Conservation (phyloP, 331 rosid species). For the Acacia concinna region DNA sequence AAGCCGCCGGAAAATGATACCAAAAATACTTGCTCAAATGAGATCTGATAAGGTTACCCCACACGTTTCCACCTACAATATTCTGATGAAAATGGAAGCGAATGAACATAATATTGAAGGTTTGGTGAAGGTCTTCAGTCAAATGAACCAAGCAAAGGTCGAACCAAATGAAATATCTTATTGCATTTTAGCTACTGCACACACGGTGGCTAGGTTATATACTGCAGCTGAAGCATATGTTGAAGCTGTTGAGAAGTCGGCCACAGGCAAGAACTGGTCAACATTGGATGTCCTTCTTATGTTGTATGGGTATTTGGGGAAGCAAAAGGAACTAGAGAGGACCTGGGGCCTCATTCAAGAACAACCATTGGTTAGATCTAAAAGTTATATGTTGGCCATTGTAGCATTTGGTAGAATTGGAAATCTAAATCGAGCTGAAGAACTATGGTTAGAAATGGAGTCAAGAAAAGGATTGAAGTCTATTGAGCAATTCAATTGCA, state of each 20-base stretch:
- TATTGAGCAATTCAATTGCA: constrained; percentile 73
- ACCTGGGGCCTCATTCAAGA: constrained; percentile 64
- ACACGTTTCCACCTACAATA: constrained; percentile 87
- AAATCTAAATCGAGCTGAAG: constrained; percentile 63
- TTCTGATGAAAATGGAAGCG: constrained; percentile 92
- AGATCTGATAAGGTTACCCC: constrained; percentile 76
- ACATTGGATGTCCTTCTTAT: constrained; percentile 73
- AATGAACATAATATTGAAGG: constrained; percentile 73
- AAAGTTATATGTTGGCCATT: constrained; percentile 73
- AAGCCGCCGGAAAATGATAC: constrained; percentile 55
- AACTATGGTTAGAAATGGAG: constrained; percentile 84
- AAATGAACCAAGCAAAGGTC: constrained; percentile 67
- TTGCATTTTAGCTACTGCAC: constrained; percentile 83
- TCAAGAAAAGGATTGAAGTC: constrained; percentile 58
- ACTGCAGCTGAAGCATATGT: constrained; percentile 74
- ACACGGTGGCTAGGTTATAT: constrained; percentile 72
- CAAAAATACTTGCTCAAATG: constrained; percentile 74
- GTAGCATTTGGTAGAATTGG: constrained; percentile 88
- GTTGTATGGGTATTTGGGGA: constrained; percentile 75
- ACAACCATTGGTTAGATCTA: constrained; percentile 68
- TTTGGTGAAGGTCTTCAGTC: constrained; percentile 58
- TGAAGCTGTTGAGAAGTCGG: constrained; percentile 73
- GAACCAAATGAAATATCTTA: constrained; percentile 86
- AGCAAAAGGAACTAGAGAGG: constrained; percentile 66
- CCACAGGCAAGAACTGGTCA: constrained; percentile 77